Evolutionary conservation across 2,329 filamentous ascomycete genomes (phyloP).

Genomic region (Verticillium zaregamsianum): DNA sequence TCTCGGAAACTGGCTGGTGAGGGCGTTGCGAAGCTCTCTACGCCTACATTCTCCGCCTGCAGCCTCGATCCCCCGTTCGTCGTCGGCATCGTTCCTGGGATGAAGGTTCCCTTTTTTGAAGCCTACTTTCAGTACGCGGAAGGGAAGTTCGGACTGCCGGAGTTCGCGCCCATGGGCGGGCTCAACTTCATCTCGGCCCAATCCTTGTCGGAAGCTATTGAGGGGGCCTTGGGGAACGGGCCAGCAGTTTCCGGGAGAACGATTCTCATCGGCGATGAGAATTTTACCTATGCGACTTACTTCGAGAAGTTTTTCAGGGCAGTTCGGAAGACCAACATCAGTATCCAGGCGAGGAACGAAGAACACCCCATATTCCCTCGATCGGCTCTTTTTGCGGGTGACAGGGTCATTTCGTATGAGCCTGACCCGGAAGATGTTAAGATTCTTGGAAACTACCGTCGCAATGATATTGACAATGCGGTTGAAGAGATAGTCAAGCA

Average conservation of each 20-base stretch:
- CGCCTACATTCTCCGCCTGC: neutral
- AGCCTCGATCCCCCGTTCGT: conserved; percentile 7
- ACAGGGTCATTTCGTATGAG: conserved; percentile 2
- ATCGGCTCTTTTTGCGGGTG: neutral
- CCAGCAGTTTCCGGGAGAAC: neutral
- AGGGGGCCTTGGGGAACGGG: neutral
- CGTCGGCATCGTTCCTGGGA: conserved; percentile 4
- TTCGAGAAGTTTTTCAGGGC: conserved; percentile 4
- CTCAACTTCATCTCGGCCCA: conserved; percentile 8
- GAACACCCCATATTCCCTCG: conserved; percentile 8
- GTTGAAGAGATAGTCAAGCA: no score
- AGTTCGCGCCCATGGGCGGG: neutral
- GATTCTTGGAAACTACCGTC: conserved; percentile 1
- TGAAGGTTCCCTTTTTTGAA: neutral
- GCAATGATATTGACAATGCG: neutral
- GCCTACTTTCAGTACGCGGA: conserved; percentile 5
- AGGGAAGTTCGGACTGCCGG: neutral
- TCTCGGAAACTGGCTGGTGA: conserved; percentile 5
- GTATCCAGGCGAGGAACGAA: neutral
- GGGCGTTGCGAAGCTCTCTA: neutral
- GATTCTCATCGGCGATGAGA: conserved; percentile 5
- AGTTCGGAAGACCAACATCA: neutral
- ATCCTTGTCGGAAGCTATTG: conserved; percentile 4
- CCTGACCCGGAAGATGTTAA: conserved; percentile 1
- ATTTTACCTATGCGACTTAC: conserved; percentile 3